Percentiles rank a stretch among this genome's conserved stretches.
Conservation (phyloP, 192 early-diverging fungal genomes). For the Coemansia javaensis region DNA sequence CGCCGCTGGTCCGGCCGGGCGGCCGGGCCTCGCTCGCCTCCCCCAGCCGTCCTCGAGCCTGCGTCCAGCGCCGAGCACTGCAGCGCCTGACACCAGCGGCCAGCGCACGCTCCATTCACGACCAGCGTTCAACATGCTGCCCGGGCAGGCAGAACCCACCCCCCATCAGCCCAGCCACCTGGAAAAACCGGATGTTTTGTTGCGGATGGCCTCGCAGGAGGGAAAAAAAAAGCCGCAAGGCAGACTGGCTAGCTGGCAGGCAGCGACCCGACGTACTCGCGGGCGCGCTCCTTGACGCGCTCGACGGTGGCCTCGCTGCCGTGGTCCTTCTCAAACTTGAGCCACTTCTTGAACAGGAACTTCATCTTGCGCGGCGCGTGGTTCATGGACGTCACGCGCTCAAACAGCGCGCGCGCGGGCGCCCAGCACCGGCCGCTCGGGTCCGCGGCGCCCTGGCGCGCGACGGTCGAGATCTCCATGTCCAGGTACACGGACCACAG, state of each 20-base stretch:
- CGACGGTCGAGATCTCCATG: conserved; percentile 77
- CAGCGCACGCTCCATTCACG: no score
- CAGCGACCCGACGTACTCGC: conserved; percentile 69
- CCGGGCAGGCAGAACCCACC: no score
- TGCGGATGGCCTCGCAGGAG: background rate
- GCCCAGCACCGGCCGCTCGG: conserved; percentile 23
- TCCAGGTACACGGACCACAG: conserved; percentile 97
- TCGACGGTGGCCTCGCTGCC: conserved; percentile 74
- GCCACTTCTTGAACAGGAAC: conserved; percentile 98
- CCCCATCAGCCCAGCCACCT: background rate
- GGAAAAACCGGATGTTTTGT: no score
- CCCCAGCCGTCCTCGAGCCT: no score
- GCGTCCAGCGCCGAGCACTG: no score
- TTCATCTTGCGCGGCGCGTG: conserved; percentile 98
- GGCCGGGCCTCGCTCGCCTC: no score
- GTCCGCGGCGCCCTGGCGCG: conserved; percentile 19
- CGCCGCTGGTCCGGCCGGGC: no score
- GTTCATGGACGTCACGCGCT: conserved; percentile 83
- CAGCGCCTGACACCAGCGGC: no score
- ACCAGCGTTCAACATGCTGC: no score
- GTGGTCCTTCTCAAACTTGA: conserved; percentile 88
- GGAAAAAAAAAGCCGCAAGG: background rate
- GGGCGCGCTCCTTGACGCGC: conserved; percentile 82
- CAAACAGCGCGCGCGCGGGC: conserved; percentile 69
- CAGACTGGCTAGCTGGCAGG: conserved; percentile 5